Evolutionary conservation across 75 land plant species (phyloP).

Genomic region (Cupressus sempervirens): DNA sequence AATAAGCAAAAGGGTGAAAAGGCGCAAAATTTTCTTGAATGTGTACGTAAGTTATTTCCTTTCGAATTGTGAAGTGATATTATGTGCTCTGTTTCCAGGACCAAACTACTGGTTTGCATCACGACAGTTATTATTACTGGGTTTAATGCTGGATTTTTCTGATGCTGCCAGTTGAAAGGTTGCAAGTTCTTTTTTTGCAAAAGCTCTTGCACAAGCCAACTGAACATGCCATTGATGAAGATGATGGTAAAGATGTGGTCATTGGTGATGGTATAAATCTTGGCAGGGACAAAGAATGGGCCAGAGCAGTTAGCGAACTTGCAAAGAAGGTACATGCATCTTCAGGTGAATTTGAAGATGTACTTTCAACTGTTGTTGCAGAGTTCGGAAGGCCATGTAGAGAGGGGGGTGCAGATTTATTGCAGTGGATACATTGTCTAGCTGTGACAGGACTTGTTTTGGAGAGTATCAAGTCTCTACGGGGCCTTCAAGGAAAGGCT

Average conservation of each 20-base stretch:
- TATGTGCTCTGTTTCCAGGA: conserved; percentile 37
- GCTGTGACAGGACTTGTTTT: conserved; percentile 71
- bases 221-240: conserved; percentile 50
- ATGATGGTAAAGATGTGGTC: conserved; percentile 52
- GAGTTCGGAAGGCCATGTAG: conserved; percentile 80
- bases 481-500: conserved; percentile 37
- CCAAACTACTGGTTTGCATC: conserved; percentile 69
- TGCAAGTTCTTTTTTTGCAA: conserved; percentile 58
- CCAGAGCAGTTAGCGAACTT: conserved; percentile 73
- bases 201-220: conserved; percentile 51
- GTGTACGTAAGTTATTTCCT: neutral
- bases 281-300: conserved; percentile 87
- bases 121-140: conserved; percentile 77
- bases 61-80: neutral
- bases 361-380: conserved; percentile 49
- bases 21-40: neutral
- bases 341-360: conserved; percentile 77
- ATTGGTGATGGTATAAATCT: conserved; percentile 90
- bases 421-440: conserved; percentile 95
- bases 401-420: conserved; percentile 77
- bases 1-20: neutral
- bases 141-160: conserved; percentile 84
- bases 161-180: conserved; percentile 74
- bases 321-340: conserved; percentile 77
- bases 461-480: conserved; percentile 56